Evolutionary conservation across 2,329 filamentous ascomycete species (phyloP).

Genomic region (Cryoendolithus antarcticus): DNA sequence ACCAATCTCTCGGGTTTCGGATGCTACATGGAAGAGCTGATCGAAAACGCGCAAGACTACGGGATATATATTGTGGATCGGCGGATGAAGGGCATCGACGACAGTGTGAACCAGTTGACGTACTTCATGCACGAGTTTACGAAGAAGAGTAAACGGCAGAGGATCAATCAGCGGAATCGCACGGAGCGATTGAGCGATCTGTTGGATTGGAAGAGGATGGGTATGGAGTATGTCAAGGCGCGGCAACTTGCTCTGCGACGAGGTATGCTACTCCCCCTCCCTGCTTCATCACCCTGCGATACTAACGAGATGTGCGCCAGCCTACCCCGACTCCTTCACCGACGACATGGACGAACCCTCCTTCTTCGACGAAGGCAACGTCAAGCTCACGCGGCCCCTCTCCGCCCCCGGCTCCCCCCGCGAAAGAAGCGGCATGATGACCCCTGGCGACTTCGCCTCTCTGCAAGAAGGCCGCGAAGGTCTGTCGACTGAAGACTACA

Average conservation of each 20-base stretch:
- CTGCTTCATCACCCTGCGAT: background rate
- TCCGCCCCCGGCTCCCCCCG: conserved; percentile 88
- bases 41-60: conserved; percentile 95
- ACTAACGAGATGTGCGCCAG: conserved; percentile 26
- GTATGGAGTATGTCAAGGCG: conserved; percentile 97
- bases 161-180: conserved; percentile 96
- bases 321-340: conserved; percentile 78
- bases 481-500: conserved; percentile 90
- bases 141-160: conserved; percentile 83
- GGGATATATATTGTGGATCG: conserved; percentile 98
- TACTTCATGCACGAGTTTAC: conserved; percentile 91
- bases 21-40: conserved; percentile 98
- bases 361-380: conserved; percentile 79
- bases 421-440: conserved; percentile 95
- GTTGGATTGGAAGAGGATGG: conserved; percentile 98
- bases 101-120: conserved; percentile 90
- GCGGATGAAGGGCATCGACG: conserved; percentile 87
- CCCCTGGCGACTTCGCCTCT: conserved; percentile 92
- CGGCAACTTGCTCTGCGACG: conserved; percentile 81
- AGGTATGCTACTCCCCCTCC: conserved; percentile 22
- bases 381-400: conserved; percentile 84
- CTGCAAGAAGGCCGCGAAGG: conserved; percentile 90
- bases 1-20: conserved; percentile 96
- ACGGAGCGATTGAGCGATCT: conserved; percentile 91
- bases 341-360: conserved; percentile 62